These are phyloP conservation scores for Diddensiella transvaalensis DNA, from an alignment of 805 yeast genomes.

Conservation along the genomic window DNA sequence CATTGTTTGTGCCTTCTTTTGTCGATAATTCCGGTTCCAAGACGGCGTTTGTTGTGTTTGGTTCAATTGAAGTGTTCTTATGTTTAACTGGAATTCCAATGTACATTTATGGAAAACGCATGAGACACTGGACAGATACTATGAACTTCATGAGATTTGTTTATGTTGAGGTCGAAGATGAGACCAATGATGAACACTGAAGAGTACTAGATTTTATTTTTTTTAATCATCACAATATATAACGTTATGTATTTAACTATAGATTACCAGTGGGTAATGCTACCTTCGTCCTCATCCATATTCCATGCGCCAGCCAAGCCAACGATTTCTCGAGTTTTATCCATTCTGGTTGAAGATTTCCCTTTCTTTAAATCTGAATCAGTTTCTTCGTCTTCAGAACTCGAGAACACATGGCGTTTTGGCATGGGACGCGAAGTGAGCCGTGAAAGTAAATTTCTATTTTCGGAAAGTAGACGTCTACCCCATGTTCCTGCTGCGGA, in stretches of 20 bases:
- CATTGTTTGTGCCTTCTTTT: constrained; percentile 52
- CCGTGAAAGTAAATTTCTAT: constrained; percentile 9
- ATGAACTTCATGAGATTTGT: constrained; percentile 41
- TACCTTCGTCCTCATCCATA: constrained; percentile 12
- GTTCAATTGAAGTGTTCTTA: constrained; percentile 47
- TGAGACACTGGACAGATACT: constrained; percentile 50
- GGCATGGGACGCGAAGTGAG: constrained; percentile 6
- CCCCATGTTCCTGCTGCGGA: constrained; percentile 95
- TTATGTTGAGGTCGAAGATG: constrained; percentile 33
- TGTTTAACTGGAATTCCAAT: constrained; percentile 49
- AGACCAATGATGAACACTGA: too few species aligned
- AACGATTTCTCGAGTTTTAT: constrained; percentile 4
- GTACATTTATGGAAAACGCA: constrained; percentile 51
- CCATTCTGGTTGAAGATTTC: not conserved
- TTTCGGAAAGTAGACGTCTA: constrained; percentile 44
- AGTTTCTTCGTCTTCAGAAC: constrained; percentile 17
- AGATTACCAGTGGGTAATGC: constrained; percentile 19
- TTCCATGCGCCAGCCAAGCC: constrained; percentile 21
- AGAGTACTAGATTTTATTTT: too few species aligned
- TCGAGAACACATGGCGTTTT: constrained; percentile 10
- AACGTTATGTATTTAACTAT: not conserved
- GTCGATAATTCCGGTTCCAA: constrained; percentile 41
- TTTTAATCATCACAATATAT: not conserved
- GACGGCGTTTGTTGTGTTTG: constrained; percentile 50
- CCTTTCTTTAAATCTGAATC: not conserved